Conservation (phyloP, 129 eudicot species). For the Pittosporum tobira region DNA sequence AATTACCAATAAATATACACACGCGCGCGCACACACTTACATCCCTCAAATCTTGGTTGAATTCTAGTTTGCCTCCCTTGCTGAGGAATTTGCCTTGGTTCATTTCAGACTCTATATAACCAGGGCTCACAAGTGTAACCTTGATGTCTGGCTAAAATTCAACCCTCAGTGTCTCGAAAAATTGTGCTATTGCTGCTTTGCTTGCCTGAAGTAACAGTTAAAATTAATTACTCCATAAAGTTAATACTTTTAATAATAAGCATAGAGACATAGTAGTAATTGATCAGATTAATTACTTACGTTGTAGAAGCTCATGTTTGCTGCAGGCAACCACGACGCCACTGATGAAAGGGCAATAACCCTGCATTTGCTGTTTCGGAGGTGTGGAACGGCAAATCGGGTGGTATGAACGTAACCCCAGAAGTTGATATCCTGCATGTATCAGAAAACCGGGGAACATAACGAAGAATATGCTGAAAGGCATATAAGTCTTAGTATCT, state of each 20-base stretch:
- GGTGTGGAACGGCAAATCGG: conserved; percentile 46
- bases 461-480: no score
- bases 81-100: conserved; percentile 31
- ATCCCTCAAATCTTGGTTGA: conserved; percentile 1
- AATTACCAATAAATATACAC: no score
- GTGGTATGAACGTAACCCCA: conserved; percentile 77
- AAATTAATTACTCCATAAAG: no score
- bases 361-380: conserved; percentile 43
- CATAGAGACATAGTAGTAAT: not conserved
- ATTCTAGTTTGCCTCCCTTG: conserved; percentile 17
- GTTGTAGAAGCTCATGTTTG: conserved; percentile 56
- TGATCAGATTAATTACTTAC: conserved; percentile 16
- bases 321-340: conserved; percentile 44
- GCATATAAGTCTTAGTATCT: no score
- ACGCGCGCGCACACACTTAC: conserved; percentile 6
- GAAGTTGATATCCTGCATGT: conserved; percentile 53
- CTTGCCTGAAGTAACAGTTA: not conserved
- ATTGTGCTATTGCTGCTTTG: conserved; percentile 5
- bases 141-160: conserved; percentile 34
- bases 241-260: no score
- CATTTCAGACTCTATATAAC: conserved; percentile 36
- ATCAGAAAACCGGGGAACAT: no score
- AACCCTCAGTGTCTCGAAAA: conserved; percentile 19
- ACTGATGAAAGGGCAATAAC: conserved; percentile 50
- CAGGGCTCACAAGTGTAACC: conserved; percentile 38